Conservation (phyloP, 2,329 filamentous ascomycete species). For the Colletotrichum nymphaeae region DNA sequence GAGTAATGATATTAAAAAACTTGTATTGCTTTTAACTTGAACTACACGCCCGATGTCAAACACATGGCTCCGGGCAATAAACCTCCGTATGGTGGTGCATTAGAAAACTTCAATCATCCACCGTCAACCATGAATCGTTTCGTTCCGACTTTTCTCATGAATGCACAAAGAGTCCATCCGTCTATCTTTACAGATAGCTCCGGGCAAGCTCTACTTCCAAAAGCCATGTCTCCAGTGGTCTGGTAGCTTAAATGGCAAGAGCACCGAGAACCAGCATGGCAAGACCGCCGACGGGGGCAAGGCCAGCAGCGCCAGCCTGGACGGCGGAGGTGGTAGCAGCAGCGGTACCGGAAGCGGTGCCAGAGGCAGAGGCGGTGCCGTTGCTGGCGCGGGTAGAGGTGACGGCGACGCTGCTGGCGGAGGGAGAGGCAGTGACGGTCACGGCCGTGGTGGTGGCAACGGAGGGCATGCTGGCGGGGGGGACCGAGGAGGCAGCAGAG, state of each 20-base stretch:
- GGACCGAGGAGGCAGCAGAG: background rate
- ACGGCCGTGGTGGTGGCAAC: conserved; percentile 15
- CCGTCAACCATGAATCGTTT: conserved; percentile 9
- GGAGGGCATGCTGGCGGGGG: conserved; percentile 28
- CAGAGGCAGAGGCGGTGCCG: conserved; percentile 7
- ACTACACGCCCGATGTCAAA: background rate
- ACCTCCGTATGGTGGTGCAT: background rate
- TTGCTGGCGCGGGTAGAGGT: conserved; percentile 26
- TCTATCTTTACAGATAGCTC: background rate
- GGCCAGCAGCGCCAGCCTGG: conserved; percentile 31
- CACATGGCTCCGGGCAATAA: background rate
- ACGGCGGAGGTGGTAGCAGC: conserved; percentile 22
- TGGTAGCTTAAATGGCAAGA: conserved; percentile 28
- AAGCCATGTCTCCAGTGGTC: background rate
- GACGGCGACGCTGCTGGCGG: background rate
- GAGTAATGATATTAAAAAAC: conserved; percentile 9
- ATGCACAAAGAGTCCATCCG: too few species aligned
- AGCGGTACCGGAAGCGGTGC: conserved; percentile 31
- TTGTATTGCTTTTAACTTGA: background rate
- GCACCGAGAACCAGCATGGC: conserved; percentile 34
- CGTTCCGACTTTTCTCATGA: background rate
- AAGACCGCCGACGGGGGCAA: conserved; percentile 30
- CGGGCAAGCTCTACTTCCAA: background rate
- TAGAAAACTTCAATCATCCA: background rate
- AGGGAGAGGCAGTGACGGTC: conserved; percentile 14